Conservation (phyloP, 2,329 filamentous ascomycete genomes). For the Calonectria pauciramosa region DNA sequence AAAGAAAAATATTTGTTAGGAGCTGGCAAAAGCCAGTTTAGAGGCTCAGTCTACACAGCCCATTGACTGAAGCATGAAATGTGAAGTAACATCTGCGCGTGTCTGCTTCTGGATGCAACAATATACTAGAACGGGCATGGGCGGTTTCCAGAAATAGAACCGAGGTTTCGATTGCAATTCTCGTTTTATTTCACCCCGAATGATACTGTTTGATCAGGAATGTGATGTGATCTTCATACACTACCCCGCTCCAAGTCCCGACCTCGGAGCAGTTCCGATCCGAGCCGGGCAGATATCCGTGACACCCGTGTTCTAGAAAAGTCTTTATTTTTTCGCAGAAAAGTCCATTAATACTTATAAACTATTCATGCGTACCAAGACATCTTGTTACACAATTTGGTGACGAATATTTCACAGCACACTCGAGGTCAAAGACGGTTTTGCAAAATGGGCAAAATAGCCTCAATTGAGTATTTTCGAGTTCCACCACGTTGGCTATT, state of each 20-base stretch:
- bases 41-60: no score
- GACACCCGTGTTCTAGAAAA: not conserved
- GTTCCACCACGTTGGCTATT: conserved; percentile 83
- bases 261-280: not conserved
- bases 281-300: not conserved
- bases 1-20: not conserved
- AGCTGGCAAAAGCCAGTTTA: not conserved
- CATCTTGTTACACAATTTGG: not conserved
- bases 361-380: no score
- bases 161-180: not conserved
- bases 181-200: not conserved
- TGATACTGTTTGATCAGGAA: not conserved
- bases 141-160: not conserved
- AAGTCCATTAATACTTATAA: not conserved
- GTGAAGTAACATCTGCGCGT: not conserved
- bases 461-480: conserved; percentile 77
- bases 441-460: conserved; percentile 49
- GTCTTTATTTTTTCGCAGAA: not conserved
- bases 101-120: not conserved
- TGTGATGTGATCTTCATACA: not conserved
- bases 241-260: not conserved
- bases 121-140: not conserved
- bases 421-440: not conserved
- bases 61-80: no score
- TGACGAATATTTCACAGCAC: not conserved